phyloP scores from a whole-genome alignment of 2,329 filamentous ascomycete species.

The Fusarium camptoceras region DNA sequence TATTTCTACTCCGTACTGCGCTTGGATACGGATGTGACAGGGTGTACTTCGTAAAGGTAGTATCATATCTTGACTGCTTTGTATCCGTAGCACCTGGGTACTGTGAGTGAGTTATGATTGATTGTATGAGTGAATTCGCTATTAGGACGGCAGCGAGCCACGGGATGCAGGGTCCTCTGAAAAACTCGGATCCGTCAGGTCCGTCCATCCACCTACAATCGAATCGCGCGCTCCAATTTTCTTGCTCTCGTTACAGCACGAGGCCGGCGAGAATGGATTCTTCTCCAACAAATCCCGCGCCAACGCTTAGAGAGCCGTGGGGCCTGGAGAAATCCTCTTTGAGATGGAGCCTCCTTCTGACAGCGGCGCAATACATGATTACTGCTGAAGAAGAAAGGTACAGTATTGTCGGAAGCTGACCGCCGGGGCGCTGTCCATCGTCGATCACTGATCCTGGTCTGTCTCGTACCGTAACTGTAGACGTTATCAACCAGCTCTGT shows the following conservation, averaged over 20 bases:
- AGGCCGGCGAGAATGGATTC: conserved; percentile 28
- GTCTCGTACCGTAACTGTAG: conserved; percentile 23
- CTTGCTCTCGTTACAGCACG: conserved; percentile 13
- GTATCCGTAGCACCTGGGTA: background rate
- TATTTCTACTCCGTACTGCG: background rate
- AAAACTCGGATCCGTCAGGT: conserved; percentile 30
- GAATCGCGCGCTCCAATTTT: conserved; percentile 29
- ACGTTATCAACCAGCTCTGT: conserved; percentile 3
- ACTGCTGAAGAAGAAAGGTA: conserved; percentile 8
- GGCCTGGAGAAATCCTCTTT: conserved; percentile 25
- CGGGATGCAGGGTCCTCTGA: conserved; percentile 44
- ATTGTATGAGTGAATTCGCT: conserved; percentile 49
- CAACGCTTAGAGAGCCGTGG: conserved; percentile 33
- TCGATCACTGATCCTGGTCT: conserved; percentile 34
- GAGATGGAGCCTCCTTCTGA: conserved; percentile 15
- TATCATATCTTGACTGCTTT: conserved; percentile 9
- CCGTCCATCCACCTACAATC: conserved; percentile 20
- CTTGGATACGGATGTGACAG: conserved; percentile 10
- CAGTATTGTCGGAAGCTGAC: conserved; percentile 34
- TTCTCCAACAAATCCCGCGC: conserved; percentile 32
- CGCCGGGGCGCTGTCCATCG: conserved; percentile 36
- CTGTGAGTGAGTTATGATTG: conserved; percentile 22
- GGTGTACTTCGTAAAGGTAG: background rate
- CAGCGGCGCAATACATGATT: background rate
- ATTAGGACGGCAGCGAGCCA: conserved; percentile 25